Percentiles rank a stretch among this genome's conserved stretches.
Conservation (phyloP, 2,329 filamentous ascomycete genomes). For the Byssoonygena ceratinophila region DNA sequence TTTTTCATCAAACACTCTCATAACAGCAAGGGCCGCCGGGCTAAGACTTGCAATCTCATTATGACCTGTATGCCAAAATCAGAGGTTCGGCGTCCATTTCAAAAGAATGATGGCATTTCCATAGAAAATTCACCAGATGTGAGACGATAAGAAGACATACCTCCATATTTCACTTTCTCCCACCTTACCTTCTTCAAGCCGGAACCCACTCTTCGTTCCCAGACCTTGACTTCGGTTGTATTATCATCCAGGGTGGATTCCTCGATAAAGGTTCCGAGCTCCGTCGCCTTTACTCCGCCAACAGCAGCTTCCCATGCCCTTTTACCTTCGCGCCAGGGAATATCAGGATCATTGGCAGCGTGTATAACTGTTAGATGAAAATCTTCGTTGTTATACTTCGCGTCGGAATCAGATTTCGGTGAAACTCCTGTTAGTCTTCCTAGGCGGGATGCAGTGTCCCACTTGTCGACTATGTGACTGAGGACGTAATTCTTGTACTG, state of each 20-base stretch:
- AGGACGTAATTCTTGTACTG: constrained; percentile 52
- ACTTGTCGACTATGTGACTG: constrained; percentile 62
- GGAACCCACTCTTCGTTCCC: constrained; percentile 24
- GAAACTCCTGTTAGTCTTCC: constrained; percentile 30
- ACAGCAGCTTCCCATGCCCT: constrained; percentile 33
- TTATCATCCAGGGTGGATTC: constrained; percentile 24
- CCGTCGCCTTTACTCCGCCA: constrained; percentile 21
- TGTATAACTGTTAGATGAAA: constrained; percentile 66
- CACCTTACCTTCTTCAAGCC: constrained; percentile 33
- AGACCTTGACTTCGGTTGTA: constrained; percentile 29
- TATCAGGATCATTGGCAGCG: constrained; percentile 69
- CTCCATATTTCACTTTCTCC: constrained; percentile 37
- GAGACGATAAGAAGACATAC: constrained; percentile 21
- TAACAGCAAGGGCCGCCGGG: constrained; percentile 29
- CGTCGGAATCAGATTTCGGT: constrained; percentile 30
- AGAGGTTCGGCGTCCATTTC: no score
- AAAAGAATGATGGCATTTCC: no score
- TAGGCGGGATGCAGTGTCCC: constrained; percentile 62
- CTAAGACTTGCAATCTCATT: constrained; percentile 35
- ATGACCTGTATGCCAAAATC: constrained; percentile 24
- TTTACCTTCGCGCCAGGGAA: constrained; percentile 52
- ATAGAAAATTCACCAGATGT: background rate
- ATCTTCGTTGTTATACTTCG: constrained; percentile 43
- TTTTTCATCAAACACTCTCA: constrained; percentile 30
- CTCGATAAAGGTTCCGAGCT: constrained; percentile 24